Evolutionary conservation across 768 basidiomycete species (phyloP).

Genomic region (Leucocoprinus leucothites): DNA sequence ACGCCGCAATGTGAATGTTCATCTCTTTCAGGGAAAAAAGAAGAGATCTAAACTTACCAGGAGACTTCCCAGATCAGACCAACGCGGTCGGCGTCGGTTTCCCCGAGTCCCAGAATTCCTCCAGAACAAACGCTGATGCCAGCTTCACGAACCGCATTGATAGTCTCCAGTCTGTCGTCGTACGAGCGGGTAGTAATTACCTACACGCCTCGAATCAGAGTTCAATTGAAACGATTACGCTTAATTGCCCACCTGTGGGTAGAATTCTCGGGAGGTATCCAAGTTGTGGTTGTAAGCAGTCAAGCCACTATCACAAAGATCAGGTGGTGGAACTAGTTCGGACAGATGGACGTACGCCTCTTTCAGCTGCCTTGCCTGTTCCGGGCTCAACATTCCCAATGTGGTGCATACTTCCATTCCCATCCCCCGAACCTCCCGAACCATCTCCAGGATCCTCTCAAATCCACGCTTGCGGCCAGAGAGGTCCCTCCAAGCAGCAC

Average conservation of each 20-base stretch:
- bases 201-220: slow-evolving; percentile 33
- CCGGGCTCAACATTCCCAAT: slow-evolving; percentile 92
- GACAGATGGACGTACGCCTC: slow-evolving; percentile 66
- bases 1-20: slow-evolving; percentile 15
- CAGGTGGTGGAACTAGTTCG: neutral
- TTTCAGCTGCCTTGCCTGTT: slow-evolving; percentile 89
- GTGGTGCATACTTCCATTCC: slow-evolving; percentile 99
- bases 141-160: slow-evolving; percentile 86
- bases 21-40: neutral
- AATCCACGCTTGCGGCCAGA: slow-evolving; percentile 92
- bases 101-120: slow-evolving; percentile 93
- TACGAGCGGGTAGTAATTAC: slow-evolving; percentile 95
- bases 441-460: slow-evolving; percentile 91
- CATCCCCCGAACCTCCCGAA: slow-evolving; percentile 85
- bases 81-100: slow-evolving; percentile 84
- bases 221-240: neutral
- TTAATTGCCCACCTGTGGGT: slow-evolving; percentile 65
- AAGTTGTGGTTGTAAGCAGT: slow-evolving; percentile 99
- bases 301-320: slow-evolving; percentile 55
- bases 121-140: slow-evolving; percentile 98
- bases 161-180: slow-evolving; percentile 89
- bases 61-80: slow-evolving; percentile 93
- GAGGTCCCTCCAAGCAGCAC: slow-evolving; percentile 96
- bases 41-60: slow-evolving; percentile 60
- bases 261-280: slow-evolving; percentile 96